These are phyloP conservation scores for Plasmopara muralis DNA, from an alignment of 352 stramenopile species.

Conservation along the genomic window DNA sequence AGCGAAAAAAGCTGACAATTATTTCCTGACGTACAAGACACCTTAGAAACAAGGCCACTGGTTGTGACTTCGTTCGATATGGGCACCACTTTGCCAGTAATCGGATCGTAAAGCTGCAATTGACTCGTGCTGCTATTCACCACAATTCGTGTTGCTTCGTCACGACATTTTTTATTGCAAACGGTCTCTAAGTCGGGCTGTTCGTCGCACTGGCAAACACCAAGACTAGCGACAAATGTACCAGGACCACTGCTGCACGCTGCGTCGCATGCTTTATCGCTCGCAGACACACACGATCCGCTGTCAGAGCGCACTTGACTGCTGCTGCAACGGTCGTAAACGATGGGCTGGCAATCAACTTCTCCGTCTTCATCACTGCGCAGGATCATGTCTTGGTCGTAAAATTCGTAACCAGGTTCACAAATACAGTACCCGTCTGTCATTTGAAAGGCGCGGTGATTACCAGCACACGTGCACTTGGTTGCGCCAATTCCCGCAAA, in stretches of 20 bases:
- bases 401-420: constrained; percentile 88
- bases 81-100: constrained; percentile 20
- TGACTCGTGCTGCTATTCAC: constrained; percentile 47
- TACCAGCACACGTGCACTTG: constrained; percentile 78
- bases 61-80: constrained; percentile 12
- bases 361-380: constrained; percentile 78
- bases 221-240: constrained; percentile 65
- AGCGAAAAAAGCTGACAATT: constrained; percentile 57
- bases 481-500: constrained; percentile 46
- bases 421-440: constrained; percentile 89
- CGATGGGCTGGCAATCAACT: constrained; percentile 88
- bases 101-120: constrained; percentile 61
- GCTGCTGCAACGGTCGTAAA: constrained; percentile 78
- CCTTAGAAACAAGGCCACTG: constrained; percentile 39
- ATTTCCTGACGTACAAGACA: constrained; percentile 30
- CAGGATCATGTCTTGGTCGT: constrained; percentile 79
- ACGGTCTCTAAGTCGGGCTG: constrained; percentile 63
- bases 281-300: constrained; percentile 55
- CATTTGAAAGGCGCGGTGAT: constrained; percentile 88
- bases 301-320: constrained; percentile 68
- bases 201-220: constrained; percentile 84
- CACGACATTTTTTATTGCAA: constrained; percentile 75
- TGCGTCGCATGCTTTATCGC: constrained; percentile 36
- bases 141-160: constrained; percentile 40
- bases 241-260: constrained; percentile 68